Conservation (phyloP, 306 rosid genomes). For the Arachis hypogaea region DNA sequence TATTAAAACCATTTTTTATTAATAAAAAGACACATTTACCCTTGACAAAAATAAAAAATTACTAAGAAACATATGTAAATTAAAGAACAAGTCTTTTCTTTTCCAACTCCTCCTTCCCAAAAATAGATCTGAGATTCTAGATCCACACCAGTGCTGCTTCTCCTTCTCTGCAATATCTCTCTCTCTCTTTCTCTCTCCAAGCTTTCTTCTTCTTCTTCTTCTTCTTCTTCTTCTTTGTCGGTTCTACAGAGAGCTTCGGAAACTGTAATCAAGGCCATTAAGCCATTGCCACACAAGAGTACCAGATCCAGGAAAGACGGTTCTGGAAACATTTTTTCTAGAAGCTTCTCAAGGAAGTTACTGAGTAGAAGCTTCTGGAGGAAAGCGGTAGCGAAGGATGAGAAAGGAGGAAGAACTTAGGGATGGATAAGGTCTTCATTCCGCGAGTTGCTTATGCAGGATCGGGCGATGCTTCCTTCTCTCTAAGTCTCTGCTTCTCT, state of each 20-base stretch:
- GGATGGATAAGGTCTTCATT: slow-evolving; percentile 32
- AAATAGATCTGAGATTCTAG: no score
- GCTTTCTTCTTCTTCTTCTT: not conserved
- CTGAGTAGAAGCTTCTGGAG: slow-evolving; percentile 57
- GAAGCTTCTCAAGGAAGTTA: slow-evolving; percentile 62
- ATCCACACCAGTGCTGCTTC: no score
- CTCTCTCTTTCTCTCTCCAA: no score
- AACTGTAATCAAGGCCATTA: slow-evolving; percentile 58
- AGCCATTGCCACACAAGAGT: slow-evolving; percentile 43
- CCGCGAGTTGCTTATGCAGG: slow-evolving; percentile 40
- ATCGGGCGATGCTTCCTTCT: not conserved
- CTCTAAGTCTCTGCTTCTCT: no score
- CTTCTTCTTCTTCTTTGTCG: slow-evolving; percentile 36
- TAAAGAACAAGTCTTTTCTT: no score
- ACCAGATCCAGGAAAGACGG: slow-evolving; percentile 23
- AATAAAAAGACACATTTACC: no score
- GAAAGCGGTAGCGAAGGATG: slow-evolving; percentile 34
- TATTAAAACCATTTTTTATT: no score
- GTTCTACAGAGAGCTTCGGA: slow-evolving; percentile 65
- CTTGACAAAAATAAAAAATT: no score
- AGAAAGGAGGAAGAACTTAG: not conserved
- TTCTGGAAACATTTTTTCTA: slow-evolving; percentile 22
- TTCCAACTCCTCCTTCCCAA: no score
- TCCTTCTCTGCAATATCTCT: no score
- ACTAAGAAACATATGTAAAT: no score